Percentiles rank a stretch among this genome's conserved stretches.
phyloP scores from a whole-genome alignment of 306 rosid genomes.

The Castanea mollissima region DNA sequence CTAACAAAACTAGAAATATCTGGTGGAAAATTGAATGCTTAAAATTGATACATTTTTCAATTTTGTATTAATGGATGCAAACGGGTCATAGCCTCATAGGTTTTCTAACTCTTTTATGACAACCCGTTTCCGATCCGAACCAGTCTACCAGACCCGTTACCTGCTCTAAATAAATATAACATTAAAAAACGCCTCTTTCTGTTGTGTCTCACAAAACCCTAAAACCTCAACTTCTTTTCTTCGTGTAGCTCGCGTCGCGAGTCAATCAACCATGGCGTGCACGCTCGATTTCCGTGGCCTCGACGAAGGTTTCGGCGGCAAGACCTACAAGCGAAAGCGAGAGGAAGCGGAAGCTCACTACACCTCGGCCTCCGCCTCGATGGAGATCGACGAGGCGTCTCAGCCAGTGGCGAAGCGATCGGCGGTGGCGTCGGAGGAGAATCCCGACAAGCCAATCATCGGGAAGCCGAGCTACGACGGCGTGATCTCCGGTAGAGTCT shows the following conservation, averaged over 20 bases:
- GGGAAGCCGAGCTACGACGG: conserved; percentile 81
- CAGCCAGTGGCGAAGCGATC: neutral
- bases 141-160: no score
- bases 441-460: conserved; percentile 68
- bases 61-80: no score
- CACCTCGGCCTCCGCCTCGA: neutral
- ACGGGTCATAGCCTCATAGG: no score
- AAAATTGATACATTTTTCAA: no score
- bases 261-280: conserved; percentile 57
- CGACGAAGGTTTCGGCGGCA: conserved; percentile 95
- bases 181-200: no score
- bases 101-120: no score
- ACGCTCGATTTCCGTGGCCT: conserved; percentile 78
- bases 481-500: conserved; percentile 75
- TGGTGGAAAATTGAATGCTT: no score
- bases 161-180: no score
- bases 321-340: conserved; percentile 83
- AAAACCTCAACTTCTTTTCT: no score
- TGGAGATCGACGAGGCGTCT: neutral
- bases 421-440: conserved; percentile 46
- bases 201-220: no score
- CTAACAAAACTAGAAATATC: no score
- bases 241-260: neutral
- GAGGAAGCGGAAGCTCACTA: conserved; percentile 22
- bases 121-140: no score